Evolutionary conservation across 106 monocot species (phyloP).

Genomic region (Dactylorhiza incarnata): DNA sequence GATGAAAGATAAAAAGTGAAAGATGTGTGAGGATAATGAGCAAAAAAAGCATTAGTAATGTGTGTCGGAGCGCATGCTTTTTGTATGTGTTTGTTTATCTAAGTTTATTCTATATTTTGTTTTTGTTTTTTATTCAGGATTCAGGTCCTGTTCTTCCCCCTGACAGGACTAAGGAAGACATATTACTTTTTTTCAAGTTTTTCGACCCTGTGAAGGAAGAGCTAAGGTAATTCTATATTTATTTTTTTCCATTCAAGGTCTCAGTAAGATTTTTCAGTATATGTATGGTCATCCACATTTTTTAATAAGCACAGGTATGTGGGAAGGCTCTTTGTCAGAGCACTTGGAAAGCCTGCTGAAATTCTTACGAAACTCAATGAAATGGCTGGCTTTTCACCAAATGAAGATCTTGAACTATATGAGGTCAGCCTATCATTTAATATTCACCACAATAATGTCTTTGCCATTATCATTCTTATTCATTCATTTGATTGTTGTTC

Average conservation of each 20-base stretch:
- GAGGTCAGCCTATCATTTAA: constrained; percentile 46
- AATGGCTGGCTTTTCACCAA: constrained; percentile 74
- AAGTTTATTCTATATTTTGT: background rate
- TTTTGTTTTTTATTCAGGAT: constrained; percentile 39
- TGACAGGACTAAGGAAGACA: constrained; percentile 88
- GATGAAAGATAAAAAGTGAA: too few relatives aligned
- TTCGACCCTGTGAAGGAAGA: constrained; percentile 92
- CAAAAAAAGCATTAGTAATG: too few relatives aligned
- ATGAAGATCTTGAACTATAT: constrained; percentile 89
- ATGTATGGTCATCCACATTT: background rate
- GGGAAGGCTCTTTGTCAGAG: constrained; percentile 81
- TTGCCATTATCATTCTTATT: background rate
- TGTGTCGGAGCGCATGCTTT: too few relatives aligned
- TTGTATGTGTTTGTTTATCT: background rate
- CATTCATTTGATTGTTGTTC: too few relatives aligned
- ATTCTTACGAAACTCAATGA: constrained; percentile 82
- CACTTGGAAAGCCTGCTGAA: constrained; percentile 70
- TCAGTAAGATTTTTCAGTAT: background rate
- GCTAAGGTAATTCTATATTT: constrained; percentile 45
- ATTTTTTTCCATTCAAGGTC: background rate
- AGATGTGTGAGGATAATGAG: too few relatives aligned
- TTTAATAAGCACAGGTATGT: constrained; percentile 40
- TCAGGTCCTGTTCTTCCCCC: constrained; percentile 49
- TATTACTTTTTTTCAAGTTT: constrained; percentile 90
- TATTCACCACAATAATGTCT: background rate